These are phyloP conservation scores for Quercus lobata DNA, from an alignment of 331 rosid species.

Conservation along the genomic window DNA sequence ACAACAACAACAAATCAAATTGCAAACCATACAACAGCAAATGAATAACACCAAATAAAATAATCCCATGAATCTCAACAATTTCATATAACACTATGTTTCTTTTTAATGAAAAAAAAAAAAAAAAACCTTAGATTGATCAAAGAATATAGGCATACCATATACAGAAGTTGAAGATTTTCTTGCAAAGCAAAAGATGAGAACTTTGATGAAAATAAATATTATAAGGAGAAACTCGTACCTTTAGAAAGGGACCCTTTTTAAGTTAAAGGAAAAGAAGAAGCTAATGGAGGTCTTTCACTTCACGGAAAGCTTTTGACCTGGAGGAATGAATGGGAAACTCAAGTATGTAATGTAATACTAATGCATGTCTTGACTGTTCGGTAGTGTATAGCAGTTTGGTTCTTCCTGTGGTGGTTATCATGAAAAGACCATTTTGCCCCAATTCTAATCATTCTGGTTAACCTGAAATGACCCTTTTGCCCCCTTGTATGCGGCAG, in stretches of 20 bases:
- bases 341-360: not conserved
- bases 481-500: no score
- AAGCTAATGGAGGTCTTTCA: conserved; percentile 4
- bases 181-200: not conserved
- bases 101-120: not conserved
- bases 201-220: not conserved
- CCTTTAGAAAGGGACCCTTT: conserved; percentile 14
- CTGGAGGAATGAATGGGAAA: not conserved
- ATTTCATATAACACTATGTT: not conserved
- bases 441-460: not conserved
- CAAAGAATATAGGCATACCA: not conserved
- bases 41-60: not conserved
- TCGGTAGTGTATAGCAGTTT: conserved; percentile 12
- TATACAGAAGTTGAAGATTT: not conserved
- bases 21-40: not conserved
- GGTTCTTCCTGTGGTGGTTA: not conserved
- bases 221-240: not conserved
- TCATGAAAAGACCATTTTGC: not conserved
- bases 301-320: conserved; percentile 26
- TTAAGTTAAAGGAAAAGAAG: conserved; percentile 1
- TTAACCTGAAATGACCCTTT: no score
- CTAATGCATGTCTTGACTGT: conserved; percentile 7
- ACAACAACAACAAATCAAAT: not conserved
- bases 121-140: not conserved
- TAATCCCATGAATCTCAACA: conserved; percentile 2